These are phyloP conservation scores for Aspergillus felis DNA, from an alignment of 2,329 filamentous ascomycete species.

Conservation along the genomic window DNA sequence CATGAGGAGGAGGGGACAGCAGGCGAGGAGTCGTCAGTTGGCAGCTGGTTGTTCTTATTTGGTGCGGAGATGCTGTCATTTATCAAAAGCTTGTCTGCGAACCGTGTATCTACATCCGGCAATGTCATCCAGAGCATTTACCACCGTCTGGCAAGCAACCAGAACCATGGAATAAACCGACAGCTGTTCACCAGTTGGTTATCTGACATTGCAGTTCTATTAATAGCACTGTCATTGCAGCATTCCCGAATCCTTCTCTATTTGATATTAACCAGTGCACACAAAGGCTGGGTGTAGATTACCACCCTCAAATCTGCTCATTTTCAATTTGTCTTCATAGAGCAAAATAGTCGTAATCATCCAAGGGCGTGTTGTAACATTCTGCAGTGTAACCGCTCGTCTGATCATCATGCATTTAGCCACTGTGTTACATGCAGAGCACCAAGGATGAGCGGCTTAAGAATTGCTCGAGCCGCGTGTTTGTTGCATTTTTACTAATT, in stretches of 20 bases:
- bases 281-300: not conserved
- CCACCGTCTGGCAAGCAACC: not conserved
- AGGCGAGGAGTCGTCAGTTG: not conserved
- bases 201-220: not conserved
- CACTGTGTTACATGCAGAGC: not conserved
- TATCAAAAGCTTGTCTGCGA: not conserved
- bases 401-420: not conserved
- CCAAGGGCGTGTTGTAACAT: constrained; percentile 4
- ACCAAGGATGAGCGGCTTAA: not conserved
- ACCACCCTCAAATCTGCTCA: not conserved
- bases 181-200: not conserved
- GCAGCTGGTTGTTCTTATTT: not conserved
- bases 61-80: not conserved
- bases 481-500: not conserved
- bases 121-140: not conserved
- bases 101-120: not conserved
- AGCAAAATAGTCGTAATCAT: not conserved
- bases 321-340: not conserved
- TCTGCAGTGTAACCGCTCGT: constrained; percentile 7
- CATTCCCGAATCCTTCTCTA: too few species aligned
- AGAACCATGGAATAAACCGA: not conserved
- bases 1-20: not conserved
- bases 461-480: not conserved
- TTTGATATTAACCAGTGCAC: too few species aligned
- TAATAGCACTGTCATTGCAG: not conserved